A percentile compares a stretch with the other conserved stretches of the same genome.
Conservation (phyloP, 352 stramenopile species). For the Pythium myriotylum region DNA sequence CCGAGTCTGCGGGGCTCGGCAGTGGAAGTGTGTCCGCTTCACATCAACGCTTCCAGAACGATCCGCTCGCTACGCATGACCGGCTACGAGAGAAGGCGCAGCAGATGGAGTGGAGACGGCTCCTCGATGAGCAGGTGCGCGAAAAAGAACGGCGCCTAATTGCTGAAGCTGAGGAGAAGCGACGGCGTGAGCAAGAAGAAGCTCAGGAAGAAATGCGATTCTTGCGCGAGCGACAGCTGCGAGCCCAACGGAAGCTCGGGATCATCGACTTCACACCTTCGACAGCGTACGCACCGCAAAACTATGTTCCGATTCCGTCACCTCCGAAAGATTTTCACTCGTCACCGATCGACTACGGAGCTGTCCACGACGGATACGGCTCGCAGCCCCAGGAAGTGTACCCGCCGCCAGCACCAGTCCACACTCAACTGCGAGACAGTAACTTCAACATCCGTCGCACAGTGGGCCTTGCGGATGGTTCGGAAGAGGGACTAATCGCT, state of each 20-base stretch:
- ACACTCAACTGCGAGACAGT: conserved; percentile 3
- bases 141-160: conserved; percentile 64
- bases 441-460: conserved; percentile 20
- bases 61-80: conserved; percentile 38
- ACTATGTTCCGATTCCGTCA: conserved; percentile 23
- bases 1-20: conserved; percentile 30
- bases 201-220: conserved; percentile 55
- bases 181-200: conserved; percentile 38
- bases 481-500: conserved; percentile 11
- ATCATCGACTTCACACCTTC: conserved; percentile 9
- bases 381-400: neutral
- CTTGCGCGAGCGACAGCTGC: conserved; percentile 59
- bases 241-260: conserved; percentile 51
- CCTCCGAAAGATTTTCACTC: conserved; percentile 6
- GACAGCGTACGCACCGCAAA: conserved; percentile 11
- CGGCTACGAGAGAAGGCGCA: conserved; percentile 62
- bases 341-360: neutral
- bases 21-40: conserved; percentile 20
- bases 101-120: conserved; percentile 67
- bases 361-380: neutral
- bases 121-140: conserved; percentile 74
- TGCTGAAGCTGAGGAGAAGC: conserved; percentile 44
- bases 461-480: conserved; percentile 22
- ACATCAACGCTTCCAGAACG: conserved; percentile 51
- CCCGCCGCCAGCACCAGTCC: conserved; percentile 32